Evolutionary conservation across 139 green algal species (phyloP), one percentile per base, ranked within the genome.

Genomic region (Chlamydomonas asymmetrica): DNA sequence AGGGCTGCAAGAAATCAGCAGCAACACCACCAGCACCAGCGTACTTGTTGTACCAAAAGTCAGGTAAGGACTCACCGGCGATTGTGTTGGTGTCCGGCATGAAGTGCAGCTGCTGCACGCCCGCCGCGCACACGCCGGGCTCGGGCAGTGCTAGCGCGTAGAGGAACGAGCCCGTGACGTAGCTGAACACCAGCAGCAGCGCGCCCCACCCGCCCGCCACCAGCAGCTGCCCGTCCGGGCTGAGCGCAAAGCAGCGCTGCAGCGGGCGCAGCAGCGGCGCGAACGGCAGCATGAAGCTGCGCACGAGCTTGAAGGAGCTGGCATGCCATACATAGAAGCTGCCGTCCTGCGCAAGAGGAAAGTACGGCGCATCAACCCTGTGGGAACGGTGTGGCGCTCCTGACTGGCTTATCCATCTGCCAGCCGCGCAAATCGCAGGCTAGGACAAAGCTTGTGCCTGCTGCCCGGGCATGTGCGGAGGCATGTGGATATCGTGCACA

Each of bases 271-370:
- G 54, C 38, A 45, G 5, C 39, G 69, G 74, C 35, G 68, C 61
- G 8, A 63, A 35, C 0, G 79, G 73, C 29, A 81, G 54, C 27
- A 57, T 79, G 73, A 85, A 81, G 63, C 67, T 79, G 59, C 67
- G 73, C 39, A 74, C 2, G 27, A 84, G 65, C 20, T 50, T 32
- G 29, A 84, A 77, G 57, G 2, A 49, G 16, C 45, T 41, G 23
- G 65, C 66, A 9, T 38, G 31, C 79, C 79, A 84, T 18, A 81
- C n/a, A 40, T 81, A 79, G 45, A 85, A 82, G 63, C 54, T 74
- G 54, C 74, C 74, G 57, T 82, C 74, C 74, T 84, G 62, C 5
- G n/a, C n/a, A n/a, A n/a, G n/a, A n/a, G n/a, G n/a, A n/a, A n/a
- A n/a, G n/a, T n/a, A n/a, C n/a, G n/a, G n/a, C n/a, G n/a, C n/a